These are phyloP conservation scores for Nannizziopsis arthrosporioides DNA, from an alignment of 2,329 filamentous ascomycete genomes.

Conservation along the genomic window DNA sequence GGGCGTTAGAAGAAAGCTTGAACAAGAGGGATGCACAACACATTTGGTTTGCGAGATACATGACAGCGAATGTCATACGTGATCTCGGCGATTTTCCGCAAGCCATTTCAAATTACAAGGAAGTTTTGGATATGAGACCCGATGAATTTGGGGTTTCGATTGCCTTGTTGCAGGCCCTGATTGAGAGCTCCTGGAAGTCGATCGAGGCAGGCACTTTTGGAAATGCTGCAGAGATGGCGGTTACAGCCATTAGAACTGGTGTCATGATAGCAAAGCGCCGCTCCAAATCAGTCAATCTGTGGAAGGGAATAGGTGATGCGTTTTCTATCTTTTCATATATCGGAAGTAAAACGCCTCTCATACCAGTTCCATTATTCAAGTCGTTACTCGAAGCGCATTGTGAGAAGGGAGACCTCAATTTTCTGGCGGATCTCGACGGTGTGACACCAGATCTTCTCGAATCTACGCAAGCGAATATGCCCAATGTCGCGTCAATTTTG, in stretches of 20 bases:
- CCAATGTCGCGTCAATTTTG: constrained; percentile 61
- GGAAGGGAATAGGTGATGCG: constrained; percentile 85
- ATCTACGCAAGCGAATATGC: constrained; percentile 37
- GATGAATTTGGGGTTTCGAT: constrained; percentile 78
- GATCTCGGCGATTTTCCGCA: constrained; percentile 85
- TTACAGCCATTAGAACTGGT: constrained; percentile 57
- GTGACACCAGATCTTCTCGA: constrained; percentile 37
- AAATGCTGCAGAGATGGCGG: constrained; percentile 60
- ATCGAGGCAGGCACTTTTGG: constrained; percentile 79
- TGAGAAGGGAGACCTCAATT: constrained; percentile 43
- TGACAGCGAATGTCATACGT: constrained; percentile 87
- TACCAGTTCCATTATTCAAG: constrained; percentile 49
- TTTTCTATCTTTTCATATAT: constrained; percentile 73
- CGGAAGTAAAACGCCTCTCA: constrained; percentile 52
- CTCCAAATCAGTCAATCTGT: constrained; percentile 74
- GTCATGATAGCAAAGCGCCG: constrained; percentile 48
- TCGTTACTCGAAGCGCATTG: constrained; percentile 47
- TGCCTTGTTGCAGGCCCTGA: constrained; percentile 74
- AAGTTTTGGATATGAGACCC: constrained; percentile 56
- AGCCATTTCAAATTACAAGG: constrained; percentile 63
- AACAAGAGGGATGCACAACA: constrained; percentile 50
- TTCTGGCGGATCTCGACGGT: constrained; percentile 59
- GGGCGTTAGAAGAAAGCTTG: constrained; percentile 55
- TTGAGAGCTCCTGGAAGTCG: constrained; percentile 66
- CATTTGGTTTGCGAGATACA: constrained; percentile 91